Conservation (phyloP, 177 flowering plant species). For the Vitis hybrid region DNA sequence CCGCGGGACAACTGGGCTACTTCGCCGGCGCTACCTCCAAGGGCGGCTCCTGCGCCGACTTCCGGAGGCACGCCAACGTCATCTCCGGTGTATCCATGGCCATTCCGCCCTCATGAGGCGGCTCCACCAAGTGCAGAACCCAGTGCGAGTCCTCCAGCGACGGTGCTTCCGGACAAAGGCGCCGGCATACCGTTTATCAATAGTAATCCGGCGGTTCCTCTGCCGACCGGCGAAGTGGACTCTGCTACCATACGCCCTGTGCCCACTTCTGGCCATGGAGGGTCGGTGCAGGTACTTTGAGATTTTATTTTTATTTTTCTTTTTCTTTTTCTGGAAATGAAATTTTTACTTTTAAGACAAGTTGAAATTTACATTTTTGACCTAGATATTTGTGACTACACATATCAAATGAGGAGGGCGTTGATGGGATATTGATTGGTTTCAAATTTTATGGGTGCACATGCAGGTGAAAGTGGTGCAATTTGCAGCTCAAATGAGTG, state of each 20-base stretch:
- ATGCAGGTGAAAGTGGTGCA: conserved; percentile 46
- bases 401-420: background rate
- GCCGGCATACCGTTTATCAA: conserved; percentile 73
- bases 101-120: conserved; percentile 39
- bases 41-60: conserved; percentile 40
- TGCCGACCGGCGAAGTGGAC: conserved; percentile 88
- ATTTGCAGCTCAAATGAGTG: conserved; percentile 26
- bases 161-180: conserved; percentile 42
- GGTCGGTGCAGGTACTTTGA: conserved; percentile 34
- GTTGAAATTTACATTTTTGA: no score
- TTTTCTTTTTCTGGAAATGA: no score
- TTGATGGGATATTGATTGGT: conserved; percentile 14
- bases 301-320: no score
- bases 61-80: conserved; percentile 63
- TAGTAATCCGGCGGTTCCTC: conserved; percentile 90
- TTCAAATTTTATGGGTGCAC: conserved; percentile 7
- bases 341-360: no score
- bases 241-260: conserved; percentile 70
- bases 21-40: conserved; percentile 32
- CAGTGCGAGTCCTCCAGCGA: conserved; percentile 28
- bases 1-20: conserved; percentile 18
- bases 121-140: conserved; percentile 42
- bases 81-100: conserved; percentile 65
- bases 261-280: conserved; percentile 48
- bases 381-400: background rate